Evolutionary conservation across 2,329 filamentous ascomycete species (phyloP).

Genomic region (Mariannaea elegans): DNA sequence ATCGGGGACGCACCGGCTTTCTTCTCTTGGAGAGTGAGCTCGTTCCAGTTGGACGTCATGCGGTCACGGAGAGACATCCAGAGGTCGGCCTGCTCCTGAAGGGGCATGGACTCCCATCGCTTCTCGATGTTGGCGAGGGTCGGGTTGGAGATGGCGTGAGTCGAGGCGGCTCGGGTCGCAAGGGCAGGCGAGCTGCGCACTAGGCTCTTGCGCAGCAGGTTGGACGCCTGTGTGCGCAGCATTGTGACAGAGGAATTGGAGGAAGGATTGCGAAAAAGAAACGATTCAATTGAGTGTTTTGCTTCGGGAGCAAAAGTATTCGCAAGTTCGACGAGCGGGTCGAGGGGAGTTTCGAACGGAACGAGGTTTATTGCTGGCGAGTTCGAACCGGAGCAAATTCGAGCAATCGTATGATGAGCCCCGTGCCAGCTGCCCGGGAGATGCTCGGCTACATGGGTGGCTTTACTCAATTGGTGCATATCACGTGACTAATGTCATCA

Average conservation of each 20-base stretch:
- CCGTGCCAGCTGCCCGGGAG: constrained; percentile 32
- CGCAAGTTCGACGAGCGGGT: constrained; percentile 26
- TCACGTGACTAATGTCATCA: constrained; percentile 22
- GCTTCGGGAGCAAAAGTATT: constrained; percentile 25
- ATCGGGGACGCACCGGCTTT: constrained; percentile 84
- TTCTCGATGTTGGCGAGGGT: constrained; percentile 98
- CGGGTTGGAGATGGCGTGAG: constrained; percentile 96
- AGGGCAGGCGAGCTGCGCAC: constrained; percentile 57
- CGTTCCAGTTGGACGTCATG: constrained; percentile 98
- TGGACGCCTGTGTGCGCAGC: constrained; percentile 64
- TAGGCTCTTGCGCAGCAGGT: constrained; percentile 60
- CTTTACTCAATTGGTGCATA: constrained; percentile 21
- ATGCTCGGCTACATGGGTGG: constrained; percentile 35
- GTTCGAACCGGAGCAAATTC: constrained; percentile 35
- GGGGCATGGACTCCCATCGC: constrained; percentile 97
- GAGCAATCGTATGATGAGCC: constrained; percentile 44
- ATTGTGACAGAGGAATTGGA: constrained; percentile 48
- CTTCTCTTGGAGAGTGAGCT: constrained; percentile 97
- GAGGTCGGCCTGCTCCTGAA: constrained; percentile 98
- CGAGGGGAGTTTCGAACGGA: constrained; percentile 34
- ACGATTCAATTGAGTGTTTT: constrained; percentile 48
- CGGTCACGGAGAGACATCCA: constrained; percentile 99
- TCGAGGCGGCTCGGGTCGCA: constrained; percentile 67
- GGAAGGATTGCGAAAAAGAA: constrained; percentile 19
- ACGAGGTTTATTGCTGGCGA: constrained; percentile 38